Percentiles rank a stretch among this genome's conserved stretches.
phyloP scores from a whole-genome alignment of 345 rosid genomes.

The Pistacia atlantica region DNA sequence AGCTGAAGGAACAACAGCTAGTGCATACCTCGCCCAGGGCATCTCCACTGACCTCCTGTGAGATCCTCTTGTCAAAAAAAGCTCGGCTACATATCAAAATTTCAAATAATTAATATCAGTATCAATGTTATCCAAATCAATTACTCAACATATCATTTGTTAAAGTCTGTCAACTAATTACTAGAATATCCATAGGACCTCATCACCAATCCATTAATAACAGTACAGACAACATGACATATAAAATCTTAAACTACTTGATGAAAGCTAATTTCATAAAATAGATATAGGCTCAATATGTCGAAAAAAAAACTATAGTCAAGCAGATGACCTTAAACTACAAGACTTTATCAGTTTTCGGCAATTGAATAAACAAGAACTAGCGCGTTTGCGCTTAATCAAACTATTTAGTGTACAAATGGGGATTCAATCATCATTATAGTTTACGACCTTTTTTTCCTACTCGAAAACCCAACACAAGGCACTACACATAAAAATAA shows the following conservation, averaged over 20 bases:
- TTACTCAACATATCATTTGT: no score
- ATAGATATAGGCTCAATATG: no score
- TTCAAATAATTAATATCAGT: not conserved
- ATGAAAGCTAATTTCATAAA: no score
- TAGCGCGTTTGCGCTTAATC: not conserved
- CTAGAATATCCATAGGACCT: not conserved
- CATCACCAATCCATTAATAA: not conserved
- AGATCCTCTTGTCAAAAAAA: slow-evolving; percentile 51
- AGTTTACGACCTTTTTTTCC: no score
- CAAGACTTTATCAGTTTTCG: not conserved
- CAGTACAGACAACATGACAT: not conserved
- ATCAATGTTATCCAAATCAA: no score
- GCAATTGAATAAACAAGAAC: no score
- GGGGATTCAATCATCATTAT: not conserved
- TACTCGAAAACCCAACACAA: not conserved
- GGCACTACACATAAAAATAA: not conserved
- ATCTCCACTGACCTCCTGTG: slow-evolving; percentile 37
- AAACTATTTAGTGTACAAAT: not conserved
- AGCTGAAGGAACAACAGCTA: not conserved
- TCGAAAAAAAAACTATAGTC: no score
- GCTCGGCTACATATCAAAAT: slow-evolving; percentile 30
- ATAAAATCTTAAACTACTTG: no score
- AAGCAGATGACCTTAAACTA: no score
- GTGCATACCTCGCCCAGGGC: slow-evolving; percentile 33
- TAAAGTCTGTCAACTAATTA: no score